Conservation (phyloP, 805 yeast genomes). For the Saturnispora galanensis region DNA sequence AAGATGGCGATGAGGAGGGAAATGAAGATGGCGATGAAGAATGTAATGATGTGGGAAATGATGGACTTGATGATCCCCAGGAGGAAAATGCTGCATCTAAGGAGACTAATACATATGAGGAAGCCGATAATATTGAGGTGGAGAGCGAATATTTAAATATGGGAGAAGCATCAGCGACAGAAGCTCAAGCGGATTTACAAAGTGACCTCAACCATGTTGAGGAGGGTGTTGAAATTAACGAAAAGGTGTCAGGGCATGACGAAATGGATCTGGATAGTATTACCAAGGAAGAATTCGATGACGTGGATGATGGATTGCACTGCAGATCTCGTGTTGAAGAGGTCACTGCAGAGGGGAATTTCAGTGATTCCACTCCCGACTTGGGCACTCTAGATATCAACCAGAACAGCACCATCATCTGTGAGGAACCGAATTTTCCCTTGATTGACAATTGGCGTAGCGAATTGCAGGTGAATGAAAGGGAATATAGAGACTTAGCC, state of each 20-base stretch:
- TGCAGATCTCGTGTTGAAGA: background rate
- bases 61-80: background rate
- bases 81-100: no score
- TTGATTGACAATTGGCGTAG: constrained; percentile 4
- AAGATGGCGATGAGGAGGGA: background rate
- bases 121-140: no score
- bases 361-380: constrained; percentile 14
- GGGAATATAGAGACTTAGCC: constrained; percentile 1
- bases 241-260: no score
- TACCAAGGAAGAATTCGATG: no score
- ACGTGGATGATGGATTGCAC: no score
- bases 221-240: no score
- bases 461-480: background rate
- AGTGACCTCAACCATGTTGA: no score
- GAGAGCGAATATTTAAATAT: no score
- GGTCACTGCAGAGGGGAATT: constrained; percentile 1
- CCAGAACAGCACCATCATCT: background rate
- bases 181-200: no score
- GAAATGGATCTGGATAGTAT: no score
- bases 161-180: no score
- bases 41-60: background rate
- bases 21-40: background rate
- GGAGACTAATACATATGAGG: no score
- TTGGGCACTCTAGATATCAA: constrained; percentile 11
- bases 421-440: background rate